Evolutionary conservation across 768 basidiomycete species (phyloP).

Genomic region (Kwoniella dejecticola): DNA sequence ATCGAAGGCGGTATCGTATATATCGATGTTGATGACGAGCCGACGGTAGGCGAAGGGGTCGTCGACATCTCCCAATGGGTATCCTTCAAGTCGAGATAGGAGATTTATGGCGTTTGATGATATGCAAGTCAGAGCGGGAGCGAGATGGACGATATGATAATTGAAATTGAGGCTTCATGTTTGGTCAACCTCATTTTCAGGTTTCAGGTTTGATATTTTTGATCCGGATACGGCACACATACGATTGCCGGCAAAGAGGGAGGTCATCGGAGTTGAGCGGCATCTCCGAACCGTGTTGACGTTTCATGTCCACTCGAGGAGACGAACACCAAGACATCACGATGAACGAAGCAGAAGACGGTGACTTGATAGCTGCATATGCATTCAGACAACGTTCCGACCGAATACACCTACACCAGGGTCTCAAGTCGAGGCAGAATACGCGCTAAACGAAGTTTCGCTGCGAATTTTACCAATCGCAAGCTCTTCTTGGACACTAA

Average conservation of each 20-base stretch:
- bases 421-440: too few relatives aligned
- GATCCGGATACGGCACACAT: background rate
- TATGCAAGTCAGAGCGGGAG: background rate
- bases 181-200: background rate
- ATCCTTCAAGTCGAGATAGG: too few relatives aligned
- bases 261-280: background rate
- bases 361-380: too few relatives aligned
- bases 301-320: background rate
- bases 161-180: background rate
- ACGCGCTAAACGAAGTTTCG: too few relatives aligned
- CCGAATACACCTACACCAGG: too few relatives aligned
- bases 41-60: background rate
- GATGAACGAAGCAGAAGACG: too few relatives aligned
- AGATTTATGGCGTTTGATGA: too few relatives aligned
- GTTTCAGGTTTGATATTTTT: background rate
- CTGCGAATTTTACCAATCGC: too few relatives aligned
- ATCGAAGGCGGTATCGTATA: background rate
- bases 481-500: too few relatives aligned
- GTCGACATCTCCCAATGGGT: slow-evolving; percentile 1
- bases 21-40: background rate
- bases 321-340: background rate
- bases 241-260: background rate
- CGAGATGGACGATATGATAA: background rate
- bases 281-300: slow-evolving; percentile 3
- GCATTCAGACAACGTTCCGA: too few relatives aligned